Evolutionary conservation across 805 yeast species (phyloP).

Genomic region (Myxozyma neglecta): DNA sequence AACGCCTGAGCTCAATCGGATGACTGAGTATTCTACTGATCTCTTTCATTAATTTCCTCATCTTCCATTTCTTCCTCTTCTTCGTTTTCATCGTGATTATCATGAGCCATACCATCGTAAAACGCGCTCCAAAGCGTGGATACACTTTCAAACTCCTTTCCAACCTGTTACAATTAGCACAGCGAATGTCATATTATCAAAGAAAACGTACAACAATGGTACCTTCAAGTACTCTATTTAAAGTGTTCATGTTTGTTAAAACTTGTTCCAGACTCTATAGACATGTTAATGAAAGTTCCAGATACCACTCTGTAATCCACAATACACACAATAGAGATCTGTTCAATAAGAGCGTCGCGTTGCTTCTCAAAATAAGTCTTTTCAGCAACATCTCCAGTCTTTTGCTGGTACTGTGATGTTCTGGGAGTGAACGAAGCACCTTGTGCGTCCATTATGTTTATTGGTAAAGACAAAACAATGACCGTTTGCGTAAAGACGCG

Average conservation of each 20-base stretch:
- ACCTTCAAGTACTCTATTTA: conserved; percentile 66
- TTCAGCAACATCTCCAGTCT: not conserved
- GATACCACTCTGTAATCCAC: too few species aligned
- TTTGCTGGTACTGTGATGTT: not conserved
- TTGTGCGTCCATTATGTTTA: not conserved
- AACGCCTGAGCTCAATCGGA: not conserved
- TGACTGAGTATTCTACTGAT: not conserved
- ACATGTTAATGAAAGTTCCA: too few species aligned
- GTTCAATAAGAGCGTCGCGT: conserved; percentile 57
- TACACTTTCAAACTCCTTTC: conserved; percentile 72
- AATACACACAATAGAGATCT: conserved; percentile 46
- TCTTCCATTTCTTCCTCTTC: conserved; percentile 16
- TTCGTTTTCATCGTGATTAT: conserved; percentile 16
- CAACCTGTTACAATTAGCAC: conserved; percentile 41
- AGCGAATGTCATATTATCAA: not conserved
- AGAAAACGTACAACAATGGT: conserved; percentile 51
- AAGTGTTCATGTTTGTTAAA: conserved; percentile 59
- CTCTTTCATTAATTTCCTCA: not conserved
- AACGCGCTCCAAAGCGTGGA: conserved; percentile 69
- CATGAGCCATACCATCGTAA: conserved; percentile 48
- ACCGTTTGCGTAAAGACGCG: not conserved
- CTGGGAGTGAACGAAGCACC: not conserved
- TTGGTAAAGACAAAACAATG: not conserved
- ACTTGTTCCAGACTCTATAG: conserved; percentile 57
- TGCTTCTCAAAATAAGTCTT: conserved; percentile 56